A percentile compares a stretch with the other conserved stretches of the same genome.
These are phyloP conservation scores for Allium cepa DNA, from an alignment of 106 monocot species.

Conservation along the genomic window DNA sequence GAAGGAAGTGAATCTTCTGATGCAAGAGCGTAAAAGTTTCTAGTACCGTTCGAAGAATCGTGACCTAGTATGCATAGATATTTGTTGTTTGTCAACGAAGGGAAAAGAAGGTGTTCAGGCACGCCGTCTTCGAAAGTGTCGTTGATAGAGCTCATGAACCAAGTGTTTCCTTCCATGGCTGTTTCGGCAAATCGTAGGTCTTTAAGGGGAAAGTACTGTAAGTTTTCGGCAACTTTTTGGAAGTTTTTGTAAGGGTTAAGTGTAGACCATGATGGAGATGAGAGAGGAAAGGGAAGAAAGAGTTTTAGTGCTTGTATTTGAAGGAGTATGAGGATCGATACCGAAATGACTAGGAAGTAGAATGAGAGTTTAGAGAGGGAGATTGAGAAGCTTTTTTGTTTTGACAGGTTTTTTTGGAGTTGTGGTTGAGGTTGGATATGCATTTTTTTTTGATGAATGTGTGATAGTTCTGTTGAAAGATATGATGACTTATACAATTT, in stretches of 20 bases:
- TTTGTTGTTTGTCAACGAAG: neutral
- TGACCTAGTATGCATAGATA: conserved; percentile 7
- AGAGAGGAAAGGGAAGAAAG: neutral
- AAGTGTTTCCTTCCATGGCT: conserved; percentile 14
- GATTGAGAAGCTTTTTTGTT: conserved; percentile 6
- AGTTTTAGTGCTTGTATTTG: conserved; percentile 15
- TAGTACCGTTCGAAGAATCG: conserved; percentile 7
- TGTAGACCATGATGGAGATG: neutral
- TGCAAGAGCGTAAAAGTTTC: conserved; percentile 11
- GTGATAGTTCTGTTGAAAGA: neutral
- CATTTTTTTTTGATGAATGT: neutral
- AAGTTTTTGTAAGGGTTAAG: conserved; percentile 30
- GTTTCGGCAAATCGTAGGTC: conserved; percentile 22
- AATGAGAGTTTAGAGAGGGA: neutral
- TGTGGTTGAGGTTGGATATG: neutral
- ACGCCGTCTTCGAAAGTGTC: conserved; percentile 13
- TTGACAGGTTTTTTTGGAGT: neutral
- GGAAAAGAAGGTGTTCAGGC: conserved; percentile 10
- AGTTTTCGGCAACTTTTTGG: conserved; percentile 10
- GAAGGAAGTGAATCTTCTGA: conserved; percentile 10
- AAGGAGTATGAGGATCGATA: conserved; percentile 19
- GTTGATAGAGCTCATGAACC: conserved; percentile 21
- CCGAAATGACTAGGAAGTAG: conserved; percentile 8
- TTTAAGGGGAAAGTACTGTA: conserved; percentile 28
- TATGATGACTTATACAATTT: neutral